A percentile compares a stretch with the other conserved stretches of the same genome.
phyloP scores from a whole-genome alignment of 2,329 filamentous ascomycete genomes.

The Zymoseptoria pseudotritici region DNA sequence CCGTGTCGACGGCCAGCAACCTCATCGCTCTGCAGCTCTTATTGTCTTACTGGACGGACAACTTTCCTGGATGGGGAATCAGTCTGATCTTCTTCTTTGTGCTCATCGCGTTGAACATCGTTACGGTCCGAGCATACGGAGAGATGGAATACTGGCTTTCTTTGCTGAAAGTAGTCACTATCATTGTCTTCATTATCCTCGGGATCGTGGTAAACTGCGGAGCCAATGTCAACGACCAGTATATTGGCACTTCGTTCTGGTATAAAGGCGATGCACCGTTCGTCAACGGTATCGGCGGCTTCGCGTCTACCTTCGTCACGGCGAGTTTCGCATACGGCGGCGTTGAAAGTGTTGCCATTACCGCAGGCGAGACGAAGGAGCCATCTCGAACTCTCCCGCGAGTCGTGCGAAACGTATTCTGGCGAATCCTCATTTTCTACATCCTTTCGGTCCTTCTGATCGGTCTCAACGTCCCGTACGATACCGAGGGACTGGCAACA shows the following conservation, averaged over 20 bases:
- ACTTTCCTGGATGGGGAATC: constrained; percentile 56
- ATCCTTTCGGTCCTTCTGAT: constrained; percentile 64
- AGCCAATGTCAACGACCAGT: constrained; percentile 59
- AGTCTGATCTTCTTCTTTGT: constrained; percentile 55
- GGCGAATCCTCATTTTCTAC: constrained; percentile 75
- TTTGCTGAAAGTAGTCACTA: constrained; percentile 47
- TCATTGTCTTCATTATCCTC: constrained; percentile 54
- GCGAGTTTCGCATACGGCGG: constrained; percentile 55
- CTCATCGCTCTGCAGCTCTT: constrained; percentile 53
- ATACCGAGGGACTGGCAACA: constrained; percentile 44
- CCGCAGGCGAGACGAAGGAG: constrained; percentile 58
- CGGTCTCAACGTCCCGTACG: constrained; percentile 67
- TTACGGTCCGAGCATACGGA: constrained; percentile 47
- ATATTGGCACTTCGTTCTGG: constrained; percentile 63
- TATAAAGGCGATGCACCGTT: constrained; percentile 55
- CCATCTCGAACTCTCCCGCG: constrained; percentile 54
- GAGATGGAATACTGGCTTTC: constrained; percentile 51
- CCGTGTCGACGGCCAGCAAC: constrained; percentile 53
- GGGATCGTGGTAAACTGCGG: constrained; percentile 55
- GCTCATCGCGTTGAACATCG: constrained; percentile 46
- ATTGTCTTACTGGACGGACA: constrained; percentile 54
- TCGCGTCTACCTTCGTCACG: constrained; percentile 57
- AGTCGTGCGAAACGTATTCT: constrained; percentile 66
- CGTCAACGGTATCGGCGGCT: constrained; percentile 57
- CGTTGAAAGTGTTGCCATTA: constrained; percentile 59